Evolutionary conservation across 495 filamentous ascomycete species (phyloP).

Genomic region (Hapsidospora chrysogenum): DNA sequence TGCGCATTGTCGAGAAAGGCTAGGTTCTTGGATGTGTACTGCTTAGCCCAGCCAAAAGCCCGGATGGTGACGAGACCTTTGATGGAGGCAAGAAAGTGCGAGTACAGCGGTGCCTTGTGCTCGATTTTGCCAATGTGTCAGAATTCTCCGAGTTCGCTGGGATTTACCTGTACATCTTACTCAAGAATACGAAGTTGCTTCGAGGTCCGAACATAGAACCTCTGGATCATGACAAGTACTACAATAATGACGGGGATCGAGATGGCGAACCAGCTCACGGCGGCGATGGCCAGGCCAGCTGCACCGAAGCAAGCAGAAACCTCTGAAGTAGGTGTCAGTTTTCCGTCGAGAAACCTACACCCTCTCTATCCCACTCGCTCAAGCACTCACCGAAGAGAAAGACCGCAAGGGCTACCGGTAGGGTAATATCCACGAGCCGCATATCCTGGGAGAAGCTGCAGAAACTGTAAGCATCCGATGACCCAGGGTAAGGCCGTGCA

Average conservation of each 20-base stretch:
- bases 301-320: conserved; percentile 10
- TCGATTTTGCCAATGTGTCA: conserved; percentile 14
- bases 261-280: conserved; percentile 16
- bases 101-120: conserved; percentile 18
- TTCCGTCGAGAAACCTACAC: too few relatives aligned
- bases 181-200: conserved; percentile 42
- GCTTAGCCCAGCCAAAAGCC: conserved; percentile 26
- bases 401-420: conserved; percentile 6
- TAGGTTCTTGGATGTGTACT: conserved; percentile 28
- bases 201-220: conserved; percentile 38
- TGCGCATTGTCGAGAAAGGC: conserved; percentile 35
- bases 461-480: not conserved
- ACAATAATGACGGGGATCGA: conserved; percentile 8
- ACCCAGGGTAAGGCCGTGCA: not conserved
- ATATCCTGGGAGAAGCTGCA: conserved; percentile 18
- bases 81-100: conserved; percentile 29
- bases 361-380: too few relatives aligned
- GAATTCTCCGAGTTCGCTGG: conserved; percentile 12
- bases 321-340: not conserved
- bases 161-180: not conserved
- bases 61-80: conserved; percentile 32
- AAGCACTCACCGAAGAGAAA: conserved; percentile 2
- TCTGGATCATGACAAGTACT: conserved; percentile 32
- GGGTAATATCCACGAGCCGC: conserved; percentile 8
- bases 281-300: conserved; percentile 11